Evolutionary conservation across 495 filamentous ascomycete genomes (phyloP), one percentile per base, ranked within the genome.

Genomic region (Daldinia loculata): DNA sequence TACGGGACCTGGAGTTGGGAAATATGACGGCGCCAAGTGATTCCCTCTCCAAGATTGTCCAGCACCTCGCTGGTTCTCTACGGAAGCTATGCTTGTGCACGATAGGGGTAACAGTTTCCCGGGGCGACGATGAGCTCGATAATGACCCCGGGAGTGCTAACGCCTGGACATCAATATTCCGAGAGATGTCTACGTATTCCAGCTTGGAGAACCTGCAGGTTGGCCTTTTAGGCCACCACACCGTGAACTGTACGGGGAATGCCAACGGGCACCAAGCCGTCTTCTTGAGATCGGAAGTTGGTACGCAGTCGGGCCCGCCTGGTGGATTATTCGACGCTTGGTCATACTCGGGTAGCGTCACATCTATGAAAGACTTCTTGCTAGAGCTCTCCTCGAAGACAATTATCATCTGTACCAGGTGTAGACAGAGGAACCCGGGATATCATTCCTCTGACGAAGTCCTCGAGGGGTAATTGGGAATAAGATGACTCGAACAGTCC

Each of bases 161-260:
- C 24, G 74, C 74, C 4, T 76, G 74, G 74, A 32, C 66, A 11
- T 56, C 60, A 4, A 59, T 76, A n/a, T 69, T 76, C 27, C 56
- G 55, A 22, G 29, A 58, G 3, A 71, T 76, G 57, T 61, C 64
- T 11, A 39, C 9, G 15, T 62, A 45, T 26, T 24, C 70, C n/a
- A 36, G 22, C 8, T 27, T 76, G 17, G 70, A 74, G 36, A 27
- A 66, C 4, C 39, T 74, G 15, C 48, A 56, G 3, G 19, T 71
- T 15, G 30, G 48, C 32, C 61, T 45, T 17, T 41, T 74, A 14
- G 70, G 65, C n/a, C 74, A 74, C 30, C 69, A 73, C 5, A 74
- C 67, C 5, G 14, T 41, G 38, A 62, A 32, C 4, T 71, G 74
- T 55, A 66, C 74, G 32, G 17, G 30, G 4, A 51, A 68, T 5